phyloP scores from a whole-genome alignment of 2,329 filamentous ascomycete species.

The Ophiocordyceps camponoti-saundersi region DNA sequence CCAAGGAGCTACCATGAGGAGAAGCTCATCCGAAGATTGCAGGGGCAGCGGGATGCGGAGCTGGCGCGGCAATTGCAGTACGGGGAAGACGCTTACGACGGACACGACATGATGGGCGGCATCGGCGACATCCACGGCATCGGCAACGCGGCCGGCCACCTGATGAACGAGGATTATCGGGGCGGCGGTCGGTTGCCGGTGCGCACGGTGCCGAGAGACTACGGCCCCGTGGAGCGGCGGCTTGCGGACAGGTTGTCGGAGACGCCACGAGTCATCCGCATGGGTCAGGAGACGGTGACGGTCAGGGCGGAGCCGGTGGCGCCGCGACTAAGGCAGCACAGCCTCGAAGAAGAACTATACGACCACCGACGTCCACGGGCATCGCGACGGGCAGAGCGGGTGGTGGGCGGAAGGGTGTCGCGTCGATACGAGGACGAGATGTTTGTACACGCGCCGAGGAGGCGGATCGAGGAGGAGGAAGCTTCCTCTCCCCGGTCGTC shows the following conservation, averaged over 20 bases:
- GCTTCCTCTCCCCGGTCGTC: constrained; percentile 21
- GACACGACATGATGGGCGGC: constrained; percentile 14
- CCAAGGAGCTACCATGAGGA: constrained; percentile 27
- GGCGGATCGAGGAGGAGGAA: constrained; percentile 10
- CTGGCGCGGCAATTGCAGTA: constrained; percentile 9
- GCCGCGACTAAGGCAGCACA: constrained; percentile 17
- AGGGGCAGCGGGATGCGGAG: constrained; percentile 28
- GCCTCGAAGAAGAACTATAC: constrained; percentile 20
- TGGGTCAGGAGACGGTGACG: constrained; percentile 15
- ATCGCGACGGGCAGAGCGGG: constrained; percentile 11
- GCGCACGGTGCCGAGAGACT: constrained; percentile 7
- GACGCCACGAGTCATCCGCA: constrained; percentile 13
- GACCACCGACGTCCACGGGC: constrained; percentile 9
- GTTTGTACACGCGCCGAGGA: constrained; percentile 11
- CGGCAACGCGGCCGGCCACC: constrained; percentile 37
- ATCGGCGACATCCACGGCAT: constrained; percentile 22
- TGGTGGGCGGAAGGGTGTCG: constrained; percentile 10
- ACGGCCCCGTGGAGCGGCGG: constrained; percentile 29
- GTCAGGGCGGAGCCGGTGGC: background rate
- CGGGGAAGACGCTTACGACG: constrained; percentile 20
- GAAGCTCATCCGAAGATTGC: constrained; percentile 24
- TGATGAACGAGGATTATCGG: constrained; percentile 43
- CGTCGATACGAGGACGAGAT: constrained; percentile 16
- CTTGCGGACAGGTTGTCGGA: constrained; percentile 34
- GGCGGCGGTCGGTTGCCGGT: constrained; percentile 1